Evolutionary conservation across 148 eudicot species (phyloP), one percentile per base, ranked within the genome.

Genomic region (Vaccinium macrocarpon): DNA sequence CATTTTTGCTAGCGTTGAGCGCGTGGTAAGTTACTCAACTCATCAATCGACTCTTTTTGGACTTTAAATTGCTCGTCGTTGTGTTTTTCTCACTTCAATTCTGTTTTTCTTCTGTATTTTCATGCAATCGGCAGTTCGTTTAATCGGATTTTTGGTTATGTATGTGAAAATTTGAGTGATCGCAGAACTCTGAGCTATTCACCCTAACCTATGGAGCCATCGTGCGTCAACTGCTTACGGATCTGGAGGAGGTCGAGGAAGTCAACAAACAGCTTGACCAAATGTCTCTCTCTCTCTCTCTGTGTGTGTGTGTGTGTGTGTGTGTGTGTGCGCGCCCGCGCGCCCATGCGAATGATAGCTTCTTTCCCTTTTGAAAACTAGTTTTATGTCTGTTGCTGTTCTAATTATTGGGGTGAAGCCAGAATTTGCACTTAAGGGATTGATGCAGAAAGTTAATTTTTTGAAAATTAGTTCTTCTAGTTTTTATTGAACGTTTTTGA

Each of bases 181-280:
- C 0, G 27, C 79, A 96, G 99, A 96, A 96, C 79, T 93, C 98
- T 3, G 99, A 96, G 90, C 87, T 96, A 57, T 96, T 96, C 88
- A 96, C 99, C 8, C 85, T 96, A 70, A 96, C 99, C 6, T 96
- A 96, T 82, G 99, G 99, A n/a, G 99, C 99, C n/a, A 91, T 96
- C 66, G 99, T 96, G 66, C 94, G 99, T 38, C 99, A 96, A 82
- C 83, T 96, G 68, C 87, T 96, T 18, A 96, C 99, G 46, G 99
- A 96, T 92, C 94, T 96, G 84, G 99, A 96, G 87, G 99, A 96
- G 86, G 97, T 96, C 57, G 98, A 94, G 52, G 95, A 96, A 90
- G 99, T 96, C 84, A 96, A 96, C 90, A 94, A 94, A 82, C 99
- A 96, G 93, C 98, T 96, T 85, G 99, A 96, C 89, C 98, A 91